These are phyloP conservation scores for Meripilus lineatus DNA, from an alignment of 1,284 basidiomycete species.

Conservation along the genomic window DNA sequence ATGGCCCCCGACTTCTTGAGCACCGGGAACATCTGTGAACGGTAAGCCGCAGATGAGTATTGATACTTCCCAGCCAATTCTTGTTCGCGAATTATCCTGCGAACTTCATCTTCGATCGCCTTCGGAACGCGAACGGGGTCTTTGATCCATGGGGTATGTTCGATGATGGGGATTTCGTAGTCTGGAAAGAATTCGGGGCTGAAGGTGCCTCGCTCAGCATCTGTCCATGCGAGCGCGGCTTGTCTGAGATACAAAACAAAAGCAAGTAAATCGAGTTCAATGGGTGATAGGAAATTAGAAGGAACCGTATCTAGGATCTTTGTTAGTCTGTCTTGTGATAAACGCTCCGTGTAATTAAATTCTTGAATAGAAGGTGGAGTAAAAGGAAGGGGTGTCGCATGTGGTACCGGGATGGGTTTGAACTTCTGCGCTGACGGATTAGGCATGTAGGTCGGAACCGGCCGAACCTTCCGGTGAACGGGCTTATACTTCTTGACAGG, in stretches of 20 bases:
- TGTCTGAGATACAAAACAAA: conserved; percentile 18
- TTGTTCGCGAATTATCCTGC: conserved; percentile 18
- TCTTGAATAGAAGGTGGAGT: neutral
- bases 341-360: conserved; percentile 1
- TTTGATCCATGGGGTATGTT: conserved; percentile 28
- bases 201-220: conserved; percentile 28
- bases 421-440: conserved; percentile 21
- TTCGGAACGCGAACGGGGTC: conserved; percentile 23
- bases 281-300: conserved; percentile 10
- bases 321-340: conserved; percentile 6
- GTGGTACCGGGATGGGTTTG: conserved; percentile 9
- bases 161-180: conserved; percentile 29
- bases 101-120: conserved; percentile 20
- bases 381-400: conserved; percentile 12
- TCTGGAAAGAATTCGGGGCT: conserved; percentile 27
- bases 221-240: conserved; percentile 23
- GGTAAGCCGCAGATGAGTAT: conserved; percentile 24
- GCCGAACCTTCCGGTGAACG: conserved; percentile 25
- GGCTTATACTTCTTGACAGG: conserved; percentile 26
- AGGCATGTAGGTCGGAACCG: conserved; percentile 28
- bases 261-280: conserved; percentile 23
- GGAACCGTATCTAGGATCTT: conserved; percentile 7
- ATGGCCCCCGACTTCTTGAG: conserved; percentile 27
- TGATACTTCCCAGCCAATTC: conserved; percentile 25
- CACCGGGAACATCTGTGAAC: conserved; percentile 26